Evolutionary conservation across 805 yeast species (phyloP).

Genomic region (Lipomyces sp.): DNA sequence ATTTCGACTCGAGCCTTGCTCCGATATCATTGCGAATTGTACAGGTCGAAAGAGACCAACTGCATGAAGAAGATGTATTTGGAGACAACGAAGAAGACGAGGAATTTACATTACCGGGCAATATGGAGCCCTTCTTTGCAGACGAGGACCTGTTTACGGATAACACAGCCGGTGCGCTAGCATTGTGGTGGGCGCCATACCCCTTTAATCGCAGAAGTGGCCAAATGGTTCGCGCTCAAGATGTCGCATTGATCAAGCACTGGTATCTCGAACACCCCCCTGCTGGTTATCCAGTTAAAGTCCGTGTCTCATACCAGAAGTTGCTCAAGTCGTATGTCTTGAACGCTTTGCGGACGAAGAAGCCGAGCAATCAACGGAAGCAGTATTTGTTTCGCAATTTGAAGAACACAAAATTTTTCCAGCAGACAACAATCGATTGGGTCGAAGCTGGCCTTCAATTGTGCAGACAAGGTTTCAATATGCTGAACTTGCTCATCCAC

Average conservation of each 20-base stretch:
- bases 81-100: conserved; percentile 46
- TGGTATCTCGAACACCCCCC: conserved; percentile 79
- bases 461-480: conserved; percentile 90
- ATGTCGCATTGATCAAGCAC: conserved; percentile 78
- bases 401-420: conserved; percentile 83
- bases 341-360: conserved; percentile 65
- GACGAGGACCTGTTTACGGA: conserved; percentile 54
- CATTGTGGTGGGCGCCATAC: conserved; percentile 77
- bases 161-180: conserved; percentile 58
- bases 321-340: conserved; percentile 75
- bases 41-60: conserved; percentile 38
- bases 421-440: conserved; percentile 94
- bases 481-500: conserved; percentile 88
- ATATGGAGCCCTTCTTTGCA: conserved; percentile 58
- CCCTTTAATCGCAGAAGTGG: conserved; percentile 85
- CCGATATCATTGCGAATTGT: conserved; percentile 55
- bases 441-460: conserved; percentile 97
- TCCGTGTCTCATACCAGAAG: conserved; percentile 85
- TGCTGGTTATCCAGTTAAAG: conserved; percentile 68
- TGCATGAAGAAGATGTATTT: conserved; percentile 39
- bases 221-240: conserved; percentile 78
- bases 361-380: conserved; percentile 54
- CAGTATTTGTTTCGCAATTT: conserved; percentile 66
- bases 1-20: conserved; percentile 58
- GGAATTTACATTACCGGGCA: conserved; percentile 51